A percentile compares a stretch with the other conserved stretches of the same genome.
Conservation (phyloP, 116 monocot species). For the Cymodocea nodosa region DNA sequence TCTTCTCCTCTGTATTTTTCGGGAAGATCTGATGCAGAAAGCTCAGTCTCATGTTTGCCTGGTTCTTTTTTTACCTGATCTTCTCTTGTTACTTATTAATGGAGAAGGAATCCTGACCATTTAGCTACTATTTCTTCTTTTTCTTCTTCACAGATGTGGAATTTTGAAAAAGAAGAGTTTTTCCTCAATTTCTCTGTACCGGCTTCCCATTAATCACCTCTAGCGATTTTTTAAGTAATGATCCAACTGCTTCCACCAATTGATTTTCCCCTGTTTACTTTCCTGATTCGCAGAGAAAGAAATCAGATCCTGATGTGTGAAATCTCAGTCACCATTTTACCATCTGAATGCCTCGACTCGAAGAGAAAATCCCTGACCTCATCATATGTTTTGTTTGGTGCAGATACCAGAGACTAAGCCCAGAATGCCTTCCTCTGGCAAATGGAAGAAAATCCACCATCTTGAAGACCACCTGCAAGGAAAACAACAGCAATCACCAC, state of each 20-base stretch:
- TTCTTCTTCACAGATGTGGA: no score
- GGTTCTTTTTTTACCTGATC: not conserved
- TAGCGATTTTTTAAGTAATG: not conserved
- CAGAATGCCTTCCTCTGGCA: conserved; percentile 32
- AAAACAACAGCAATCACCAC: conserved; percentile 19
- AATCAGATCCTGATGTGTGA: no score
- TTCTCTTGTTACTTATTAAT: not conserved
- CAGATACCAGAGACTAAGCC: conserved; percentile 78
- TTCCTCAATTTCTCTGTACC: not conserved
- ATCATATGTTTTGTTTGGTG: not conserved
- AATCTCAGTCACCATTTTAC: no score
- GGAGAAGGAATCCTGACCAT: no score
- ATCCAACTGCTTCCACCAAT: not conserved
- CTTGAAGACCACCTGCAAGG: conserved; percentile 26
- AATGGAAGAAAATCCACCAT: conserved; percentile 27
- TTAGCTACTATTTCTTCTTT: no score
- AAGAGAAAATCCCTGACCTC: not conserved
- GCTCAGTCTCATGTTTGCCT: not conserved
- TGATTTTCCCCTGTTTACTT: not conserved
- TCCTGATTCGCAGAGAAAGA: not conserved
- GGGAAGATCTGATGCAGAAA: not conserved
- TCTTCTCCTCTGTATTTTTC: not conserved
- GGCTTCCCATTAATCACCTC: no score
- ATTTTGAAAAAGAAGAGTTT: no score
- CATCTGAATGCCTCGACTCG: not conserved